Base-by-base conservation (phyloP, 768 basidiomycete species). In the Termitomyces sp. region DNA sequence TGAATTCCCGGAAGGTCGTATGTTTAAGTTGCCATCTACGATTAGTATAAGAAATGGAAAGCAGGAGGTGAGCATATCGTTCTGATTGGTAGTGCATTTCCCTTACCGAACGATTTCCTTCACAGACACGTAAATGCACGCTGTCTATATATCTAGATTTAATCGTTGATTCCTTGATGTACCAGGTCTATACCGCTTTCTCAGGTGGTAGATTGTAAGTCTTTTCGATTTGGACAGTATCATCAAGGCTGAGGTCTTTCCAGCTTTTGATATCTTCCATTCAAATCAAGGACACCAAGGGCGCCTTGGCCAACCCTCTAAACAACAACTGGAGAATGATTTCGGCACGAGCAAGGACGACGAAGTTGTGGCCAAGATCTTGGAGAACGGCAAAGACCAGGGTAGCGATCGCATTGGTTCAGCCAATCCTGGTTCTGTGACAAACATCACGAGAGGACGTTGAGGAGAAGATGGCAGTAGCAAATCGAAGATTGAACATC, bases 171-270 rank as follows among this genome's bases (percentile, higher is more conserved):
- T 36, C 62, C 62, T 63, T 43, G 16, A 5, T 41, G 26, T 2
- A 30, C 48, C 64, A 90, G 88, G 41, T 71, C 88, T 24, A 84
- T 92, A 60, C 81, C 89, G 45, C 73, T 94, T 13, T 70, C 82
- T n/a, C 76, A 85, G 1, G 84, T 94, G 47, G 87, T 94, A n/a
- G 92, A 92, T 64, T 86, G 91, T 92, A 67, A 65, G 87, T 11
- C 14, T 44, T 33, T 45, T 33, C 7, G 20, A 43, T 43, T 3
- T 32, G 8, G 5, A 51, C 14, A 24, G 22, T 16, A 7, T 24
- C 30, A 46, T 43, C 20, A 2, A 24, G 54, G 24, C 51, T 56
- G 35, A 62, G 8, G 36, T 40, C 36, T 20, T 35, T 9, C 3
- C 61, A 91, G 90, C 89, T 3, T 94, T 88, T 75, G 65, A 78